phyloP scores from a whole-genome alignment of 1,284 basidiomycete genomes.

The Pseudomicrostroma phylloplanum region DNA sequence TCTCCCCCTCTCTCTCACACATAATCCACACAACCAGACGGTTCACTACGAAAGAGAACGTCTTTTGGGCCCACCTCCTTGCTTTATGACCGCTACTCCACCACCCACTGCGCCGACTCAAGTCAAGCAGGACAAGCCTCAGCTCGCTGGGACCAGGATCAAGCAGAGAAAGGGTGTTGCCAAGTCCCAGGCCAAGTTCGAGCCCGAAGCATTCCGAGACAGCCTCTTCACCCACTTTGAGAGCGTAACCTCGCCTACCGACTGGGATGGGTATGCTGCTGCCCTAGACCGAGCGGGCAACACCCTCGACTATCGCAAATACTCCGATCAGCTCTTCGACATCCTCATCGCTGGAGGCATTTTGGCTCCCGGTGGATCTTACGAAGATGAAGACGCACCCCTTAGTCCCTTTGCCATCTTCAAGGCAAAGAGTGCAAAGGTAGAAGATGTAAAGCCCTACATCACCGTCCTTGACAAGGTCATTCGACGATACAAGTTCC shows the following conservation, averaged over 20 bases:
- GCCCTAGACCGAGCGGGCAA: slow-evolving; percentile 82
- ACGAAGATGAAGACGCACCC: slow-evolving; percentile 77
- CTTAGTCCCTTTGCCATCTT: slow-evolving; percentile 75
- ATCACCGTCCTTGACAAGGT: slow-evolving; percentile 90
- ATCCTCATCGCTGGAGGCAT: slow-evolving; percentile 83
- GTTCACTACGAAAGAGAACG: background rate
- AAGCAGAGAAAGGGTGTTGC: slow-evolving; percentile 53
- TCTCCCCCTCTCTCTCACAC: background rate
- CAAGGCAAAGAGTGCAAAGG: slow-evolving; percentile 57
- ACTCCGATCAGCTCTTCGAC: slow-evolving; percentile 91
- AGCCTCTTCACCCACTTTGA: slow-evolving; percentile 88
- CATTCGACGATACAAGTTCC: slow-evolving; percentile 86
- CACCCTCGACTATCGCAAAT: slow-evolving; percentile 68
- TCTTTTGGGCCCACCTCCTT: background rate
- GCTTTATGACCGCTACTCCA: slow-evolving; percentile 16
- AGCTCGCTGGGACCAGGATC: slow-evolving; percentile 34
- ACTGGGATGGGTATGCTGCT: slow-evolving; percentile 73
- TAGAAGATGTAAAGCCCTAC: slow-evolving; percentile 67
- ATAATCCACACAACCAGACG: background rate
- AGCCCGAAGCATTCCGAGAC: slow-evolving; percentile 82
- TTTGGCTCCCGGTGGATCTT: slow-evolving; percentile 86
- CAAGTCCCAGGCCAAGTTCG: slow-evolving; percentile 57
- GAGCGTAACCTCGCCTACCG: slow-evolving; percentile 62
- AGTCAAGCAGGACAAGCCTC: slow-evolving; percentile 16
- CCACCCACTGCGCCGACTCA: slow-evolving; percentile 9